Conservation (phyloP, 768 basidiomycete genomes). For the Porphyrellus cyaneotinctus region DNA sequence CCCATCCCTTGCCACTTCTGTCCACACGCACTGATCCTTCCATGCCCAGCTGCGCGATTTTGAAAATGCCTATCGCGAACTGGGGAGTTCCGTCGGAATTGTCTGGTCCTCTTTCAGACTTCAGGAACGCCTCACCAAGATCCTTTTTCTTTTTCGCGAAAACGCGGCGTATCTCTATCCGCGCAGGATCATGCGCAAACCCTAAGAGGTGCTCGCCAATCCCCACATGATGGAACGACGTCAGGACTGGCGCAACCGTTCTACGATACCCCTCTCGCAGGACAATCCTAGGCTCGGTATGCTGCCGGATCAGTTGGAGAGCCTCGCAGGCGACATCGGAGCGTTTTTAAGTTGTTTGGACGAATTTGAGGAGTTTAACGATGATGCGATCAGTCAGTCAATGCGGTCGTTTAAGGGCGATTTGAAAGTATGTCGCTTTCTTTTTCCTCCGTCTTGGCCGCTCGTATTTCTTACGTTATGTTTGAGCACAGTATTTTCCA, state of each 20-base stretch:
- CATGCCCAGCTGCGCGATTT: slow-evolving; percentile 46
- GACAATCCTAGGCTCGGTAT: slow-evolving; percentile 42
- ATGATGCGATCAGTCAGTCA: slow-evolving; percentile 47
- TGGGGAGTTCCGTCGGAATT: slow-evolving; percentile 53
- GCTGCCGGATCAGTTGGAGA: slow-evolving; percentile 43
- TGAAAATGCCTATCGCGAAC: slow-evolving; percentile 49
- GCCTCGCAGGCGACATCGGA: slow-evolving; percentile 43
- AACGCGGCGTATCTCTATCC: slow-evolving; percentile 53
- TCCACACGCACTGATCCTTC: neutral
- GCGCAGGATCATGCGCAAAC: slow-evolving; percentile 37
- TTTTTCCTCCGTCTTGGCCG: neutral
- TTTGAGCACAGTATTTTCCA: slow-evolving; percentile 43
- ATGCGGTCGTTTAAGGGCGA: slow-evolving; percentile 46
- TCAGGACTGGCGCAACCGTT: slow-evolving; percentile 31
- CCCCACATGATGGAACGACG: slow-evolving; percentile 29
- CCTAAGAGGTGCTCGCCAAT: slow-evolving; percentile 33
- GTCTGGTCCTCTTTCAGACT: slow-evolving; percentile 48
- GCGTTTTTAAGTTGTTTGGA: slow-evolving; percentile 46
- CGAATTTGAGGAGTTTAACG: slow-evolving; percentile 53
- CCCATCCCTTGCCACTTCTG: neutral
- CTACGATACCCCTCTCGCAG: slow-evolving; percentile 33
- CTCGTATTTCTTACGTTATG: neutral
- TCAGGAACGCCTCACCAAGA: slow-evolving; percentile 46
- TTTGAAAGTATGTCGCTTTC: slow-evolving; percentile 34
- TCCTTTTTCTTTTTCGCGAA: slow-evolving; percentile 48